Evolutionary conservation across 768 basidiomycete species (phyloP), one percentile per base, ranked within the genome.

Genomic region (Mrakia gelida): DNA sequence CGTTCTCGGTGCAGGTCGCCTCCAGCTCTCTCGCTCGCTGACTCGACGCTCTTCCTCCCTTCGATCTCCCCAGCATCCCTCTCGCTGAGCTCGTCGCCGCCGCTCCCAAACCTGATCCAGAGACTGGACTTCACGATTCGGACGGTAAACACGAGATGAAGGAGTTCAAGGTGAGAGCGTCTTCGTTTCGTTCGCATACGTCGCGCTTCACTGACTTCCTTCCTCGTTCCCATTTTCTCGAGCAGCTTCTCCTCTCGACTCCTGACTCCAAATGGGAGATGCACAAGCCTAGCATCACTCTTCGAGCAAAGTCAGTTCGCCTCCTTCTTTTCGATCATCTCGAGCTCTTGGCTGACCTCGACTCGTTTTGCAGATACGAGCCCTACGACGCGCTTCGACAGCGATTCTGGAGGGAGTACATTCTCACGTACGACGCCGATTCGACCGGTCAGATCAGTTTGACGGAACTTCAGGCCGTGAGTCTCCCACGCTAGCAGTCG

Each of bases 391-490:
- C 82, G 7, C 74, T 83, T 13, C 79, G 83, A 13, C 83, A 83
- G 82, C 89, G 89, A 3, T 95, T 95, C 87, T 97, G 95, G 95
- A 87, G 90, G 2, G 90, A 92, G 80, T 95, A 93, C 83, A 88
- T 96, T 59, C 88, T 89, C 72, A 92, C 95, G 80, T 98, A 98
- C 84, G 95, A 97, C 81, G 88, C 90, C 0, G 94, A 95, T 84
- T 92, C 95, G 79, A 92, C 90, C 0, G 86, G 86, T 30, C 83
- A 88, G 1, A 85, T 95, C 59, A 94, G 93, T 0, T 90, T 91
- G 79, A 86, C 95, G 75, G 97, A 98, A 84, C 56, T 79, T 0
- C 70, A 79, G 43, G 45, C 73, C 9, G 72, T 79, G 34, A 32
- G 72, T 21, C 63, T 79, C 28, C 11, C 13, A 0, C 38, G 3